Evolutionary conservation across 805 yeast genomes (phyloP).

Genomic region (Babjeviella inositovora): DNA sequence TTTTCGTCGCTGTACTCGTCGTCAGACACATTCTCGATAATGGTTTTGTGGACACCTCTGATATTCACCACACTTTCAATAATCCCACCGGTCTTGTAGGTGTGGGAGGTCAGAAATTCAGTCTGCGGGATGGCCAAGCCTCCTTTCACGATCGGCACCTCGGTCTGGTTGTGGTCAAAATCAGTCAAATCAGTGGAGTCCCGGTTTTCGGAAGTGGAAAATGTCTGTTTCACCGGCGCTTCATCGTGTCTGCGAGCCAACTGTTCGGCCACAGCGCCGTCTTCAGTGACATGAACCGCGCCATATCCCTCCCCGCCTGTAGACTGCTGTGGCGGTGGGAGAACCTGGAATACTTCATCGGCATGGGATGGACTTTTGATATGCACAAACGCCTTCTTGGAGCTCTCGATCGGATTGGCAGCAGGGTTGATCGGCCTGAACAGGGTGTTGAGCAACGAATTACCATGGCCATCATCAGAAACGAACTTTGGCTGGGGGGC

Average conservation of each 20-base stretch:
- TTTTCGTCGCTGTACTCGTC: slow-evolving; percentile 16
- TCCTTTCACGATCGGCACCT: slow-evolving; percentile 2
- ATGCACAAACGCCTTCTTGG: too few species aligned
- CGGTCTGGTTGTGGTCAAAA: slow-evolving; percentile 2
- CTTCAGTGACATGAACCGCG: slow-evolving; percentile 26
- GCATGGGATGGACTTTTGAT: too few species aligned
- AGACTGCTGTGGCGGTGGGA: not conserved
- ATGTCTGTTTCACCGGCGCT: slow-evolving; percentile 10
- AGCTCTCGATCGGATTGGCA: too few species aligned
- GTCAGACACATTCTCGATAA: slow-evolving; percentile 50
- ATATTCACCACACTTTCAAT: slow-evolving; percentile 73
- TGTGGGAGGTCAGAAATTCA: slow-evolving; percentile 16
- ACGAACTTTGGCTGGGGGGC: too few species aligned
- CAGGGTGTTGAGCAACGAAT: too few species aligned
- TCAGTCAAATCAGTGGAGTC: slow-evolving; percentile 6
- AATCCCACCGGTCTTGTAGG: slow-evolving; percentile 43
- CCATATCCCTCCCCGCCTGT: slow-evolving; percentile 12
- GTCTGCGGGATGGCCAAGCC: slow-evolving; percentile 3
- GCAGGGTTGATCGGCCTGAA: too few species aligned
- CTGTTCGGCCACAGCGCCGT: too few species aligned
- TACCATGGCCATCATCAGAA: too few species aligned
- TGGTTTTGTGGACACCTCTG: slow-evolving; percentile 74
- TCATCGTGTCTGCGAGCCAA: slow-evolving; percentile 6
- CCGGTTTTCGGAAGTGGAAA: too few species aligned
- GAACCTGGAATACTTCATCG: too few species aligned